Base-by-base conservation (phyloP, 108 stramenopile species). In the Fistulifera pelliculosa region DNA sequence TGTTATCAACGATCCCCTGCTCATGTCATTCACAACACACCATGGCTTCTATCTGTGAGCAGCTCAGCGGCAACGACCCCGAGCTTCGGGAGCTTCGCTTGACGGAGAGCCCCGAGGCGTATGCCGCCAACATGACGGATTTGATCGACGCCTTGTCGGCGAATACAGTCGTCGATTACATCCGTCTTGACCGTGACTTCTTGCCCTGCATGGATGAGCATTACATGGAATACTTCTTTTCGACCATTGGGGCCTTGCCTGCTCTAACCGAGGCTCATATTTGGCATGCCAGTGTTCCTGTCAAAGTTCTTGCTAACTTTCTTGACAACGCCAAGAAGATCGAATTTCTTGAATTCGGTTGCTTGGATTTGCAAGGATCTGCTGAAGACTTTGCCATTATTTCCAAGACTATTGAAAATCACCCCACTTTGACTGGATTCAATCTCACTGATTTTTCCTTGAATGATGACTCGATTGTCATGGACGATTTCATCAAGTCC, bases 151-250 rank as follows among this genome's bases (percentile, higher is more conserved):
- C 53, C 8, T 15, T 54, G 16, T 19, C 25, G 31, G 7, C 31
- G 14, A 54, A 54, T 28, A 54, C 53, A 4, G 53, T 39, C 2
- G 31, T 54, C 53, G 18, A 54, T 12, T 39, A 38, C 31, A 39
- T 54, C 18, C 53, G 53, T 18, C 19, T 54, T 13, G 53, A 54
- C 31, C 53, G 53, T 38, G 53, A 54, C 14, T 54, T 54, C 31
- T 54, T 54, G 31, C 53, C 53, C 31, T 26, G 53, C 28, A 17
- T 54, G 31, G 31, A 54, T 12, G 27, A 26, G 26, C 11, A 54
- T 2, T 19, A 31, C 27, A 31, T 31, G 15, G 19, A 31, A 12
- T 7, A 35, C n/a, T 31, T 54, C 14, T 54, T 54, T 13, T 19
- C 26, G 10, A 28, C 53, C 19, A 19, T 31, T 2, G 38, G 53